These are phyloP conservation scores for Trypanosoma cruzi DNA, from an alignment of 208 protist genomes.

Conservation along the genomic window DNA sequence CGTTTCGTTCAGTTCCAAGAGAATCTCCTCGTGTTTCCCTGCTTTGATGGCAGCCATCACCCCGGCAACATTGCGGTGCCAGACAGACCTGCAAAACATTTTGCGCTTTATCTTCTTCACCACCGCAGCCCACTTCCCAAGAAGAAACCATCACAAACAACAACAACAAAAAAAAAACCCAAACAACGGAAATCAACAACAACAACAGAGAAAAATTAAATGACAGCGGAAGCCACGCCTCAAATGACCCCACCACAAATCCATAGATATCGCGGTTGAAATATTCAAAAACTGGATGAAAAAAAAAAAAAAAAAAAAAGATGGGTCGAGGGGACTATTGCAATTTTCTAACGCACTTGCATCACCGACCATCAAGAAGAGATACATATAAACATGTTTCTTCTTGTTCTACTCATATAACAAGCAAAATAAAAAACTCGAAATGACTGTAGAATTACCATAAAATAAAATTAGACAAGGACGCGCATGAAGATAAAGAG, in stretches of 20 bases:
- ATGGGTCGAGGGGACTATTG: neutral
- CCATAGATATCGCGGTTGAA: neutral
- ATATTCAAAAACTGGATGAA: neutral
- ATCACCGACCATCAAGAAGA: neutral
- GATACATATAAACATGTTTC: neutral
- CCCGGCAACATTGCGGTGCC: slow-evolving; percentile 5
- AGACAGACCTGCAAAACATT: slow-evolving; percentile 18
- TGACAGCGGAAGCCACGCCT: neutral
- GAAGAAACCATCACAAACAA: neutral
- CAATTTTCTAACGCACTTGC: neutral
- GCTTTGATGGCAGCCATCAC: slow-evolving; percentile 11
- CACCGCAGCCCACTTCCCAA: neutral
- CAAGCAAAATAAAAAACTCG: neutral
- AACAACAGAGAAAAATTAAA: neutral
- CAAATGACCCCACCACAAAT: neutral
- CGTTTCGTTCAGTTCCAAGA: slow-evolving; percentile 48
- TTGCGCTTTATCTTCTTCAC: neutral
- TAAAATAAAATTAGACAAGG: neutral
- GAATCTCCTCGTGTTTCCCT: slow-evolving; percentile 22
- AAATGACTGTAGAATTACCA: neutral
- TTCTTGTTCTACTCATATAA: neutral
- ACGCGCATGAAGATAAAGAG: neutral
- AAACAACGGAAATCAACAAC: neutral
- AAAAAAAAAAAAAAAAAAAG: neutral
- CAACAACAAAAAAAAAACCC: neutral